A percentile compares a stretch with the other conserved stretches of the same genome.
Conservation (phyloP, 805 yeast genomes). For the Saccharomycopsis fibuligera region DNA sequence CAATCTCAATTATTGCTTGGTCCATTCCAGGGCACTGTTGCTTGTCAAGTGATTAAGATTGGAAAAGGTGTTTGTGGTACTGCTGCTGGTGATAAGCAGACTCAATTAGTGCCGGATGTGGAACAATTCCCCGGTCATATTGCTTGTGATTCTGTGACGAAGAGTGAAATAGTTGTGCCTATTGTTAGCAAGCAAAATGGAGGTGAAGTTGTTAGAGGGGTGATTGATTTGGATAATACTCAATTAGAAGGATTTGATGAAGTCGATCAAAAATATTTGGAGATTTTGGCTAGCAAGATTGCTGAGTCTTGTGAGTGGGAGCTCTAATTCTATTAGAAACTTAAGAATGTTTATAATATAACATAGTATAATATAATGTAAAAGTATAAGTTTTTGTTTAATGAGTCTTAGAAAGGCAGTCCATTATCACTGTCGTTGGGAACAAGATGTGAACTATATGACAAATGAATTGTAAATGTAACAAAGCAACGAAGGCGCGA, state of each 20-base stretch:
- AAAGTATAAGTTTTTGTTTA: too few relatives aligned
- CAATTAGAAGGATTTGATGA: constrained; percentile 59
- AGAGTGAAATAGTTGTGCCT: constrained; percentile 91
- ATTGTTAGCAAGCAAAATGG: constrained; percentile 40
- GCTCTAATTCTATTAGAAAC: not conserved
- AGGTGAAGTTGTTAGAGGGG: constrained; percentile 58
- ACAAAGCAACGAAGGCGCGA: too few relatives aligned
- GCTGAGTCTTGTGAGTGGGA: constrained; percentile 48
- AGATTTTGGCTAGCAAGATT: constrained; percentile 48
- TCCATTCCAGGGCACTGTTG: constrained; percentile 96
- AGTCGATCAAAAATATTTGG: constrained; percentile 53
- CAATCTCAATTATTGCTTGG: constrained; percentile 58
- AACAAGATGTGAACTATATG: too few relatives aligned
- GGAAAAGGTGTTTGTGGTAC: constrained; percentile 92
- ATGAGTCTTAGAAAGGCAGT: too few relatives aligned
- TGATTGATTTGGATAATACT: constrained; percentile 80
- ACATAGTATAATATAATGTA: too few relatives aligned
- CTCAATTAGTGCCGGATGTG: constrained; percentile 79
- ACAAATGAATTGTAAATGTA: too few relatives aligned
- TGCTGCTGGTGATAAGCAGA: constrained; percentile 52
- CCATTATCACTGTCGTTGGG: too few relatives aligned
- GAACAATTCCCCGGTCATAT: constrained; percentile 83
- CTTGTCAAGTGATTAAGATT: constrained; percentile 74
- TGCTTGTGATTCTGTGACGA: constrained; percentile 94
- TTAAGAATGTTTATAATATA: too few relatives aligned